A percentile compares a stretch with the other conserved stretches of the same genome.
Evolutionary conservation across 2,329 filamentous ascomycete species (phyloP).

Genomic region (Gaeumannomyces tritici): DNA sequence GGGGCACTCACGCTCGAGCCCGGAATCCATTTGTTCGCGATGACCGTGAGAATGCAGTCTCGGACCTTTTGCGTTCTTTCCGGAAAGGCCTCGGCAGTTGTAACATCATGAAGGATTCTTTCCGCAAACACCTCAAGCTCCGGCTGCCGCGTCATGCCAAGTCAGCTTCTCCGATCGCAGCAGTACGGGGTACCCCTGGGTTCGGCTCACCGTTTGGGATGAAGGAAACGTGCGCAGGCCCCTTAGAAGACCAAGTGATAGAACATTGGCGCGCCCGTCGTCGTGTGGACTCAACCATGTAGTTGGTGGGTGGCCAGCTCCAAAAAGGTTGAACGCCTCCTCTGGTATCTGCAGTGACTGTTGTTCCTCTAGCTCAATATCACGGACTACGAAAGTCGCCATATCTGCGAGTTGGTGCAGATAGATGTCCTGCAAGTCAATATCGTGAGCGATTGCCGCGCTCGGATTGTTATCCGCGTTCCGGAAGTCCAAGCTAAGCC

Average conservation of each 20-base stretch:
- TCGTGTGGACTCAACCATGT: slow-evolving; percentile 10
- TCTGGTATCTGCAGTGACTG: slow-evolving; percentile 12
- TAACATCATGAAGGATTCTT: neutral
- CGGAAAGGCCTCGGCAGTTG: slow-evolving; percentile 3
- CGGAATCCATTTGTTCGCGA: slow-evolving; percentile 14
- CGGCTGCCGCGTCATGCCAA: neutral
- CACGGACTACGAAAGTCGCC: slow-evolving; percentile 18
- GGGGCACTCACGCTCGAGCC: slow-evolving; percentile 1
- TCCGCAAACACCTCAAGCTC: neutral
- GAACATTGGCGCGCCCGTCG: slow-evolving; percentile 10
- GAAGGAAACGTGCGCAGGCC: slow-evolving; percentile 18
- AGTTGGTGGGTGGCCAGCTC: neutral
- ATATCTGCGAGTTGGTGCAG: slow-evolving; percentile 17
- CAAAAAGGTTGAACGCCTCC: slow-evolving; percentile 17
- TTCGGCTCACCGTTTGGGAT: slow-evolving; percentile 13
- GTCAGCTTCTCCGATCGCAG: neutral
- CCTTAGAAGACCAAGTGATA: slow-evolving; percentile 18
- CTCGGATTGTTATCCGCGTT: too few species aligned
- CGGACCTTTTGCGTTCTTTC: slow-evolving; percentile 8
- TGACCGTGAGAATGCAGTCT: slow-evolving; percentile 10
- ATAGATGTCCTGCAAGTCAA: slow-evolving; percentile 9
- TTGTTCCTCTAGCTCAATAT: slow-evolving; percentile 17
- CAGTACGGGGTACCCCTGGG: neutral
- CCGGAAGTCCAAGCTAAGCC: neutral
- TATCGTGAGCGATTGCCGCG: neutral